Percentiles rank a stretch among this genome's conserved stretches.
Conservation (phyloP, 495 filamentous ascomycete genomes). For the Hypoxylon rickii region DNA sequence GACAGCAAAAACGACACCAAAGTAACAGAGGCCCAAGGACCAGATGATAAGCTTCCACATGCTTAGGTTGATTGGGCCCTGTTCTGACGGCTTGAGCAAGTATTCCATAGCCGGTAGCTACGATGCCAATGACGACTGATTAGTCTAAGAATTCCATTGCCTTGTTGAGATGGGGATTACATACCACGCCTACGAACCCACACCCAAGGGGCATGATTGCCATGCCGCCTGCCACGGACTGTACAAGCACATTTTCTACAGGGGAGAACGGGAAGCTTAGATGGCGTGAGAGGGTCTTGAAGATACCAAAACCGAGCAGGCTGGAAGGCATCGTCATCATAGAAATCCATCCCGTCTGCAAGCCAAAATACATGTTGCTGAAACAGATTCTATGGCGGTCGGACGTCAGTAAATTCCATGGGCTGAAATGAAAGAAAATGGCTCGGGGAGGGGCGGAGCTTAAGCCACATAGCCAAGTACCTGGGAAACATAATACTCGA, state of each 20-base stretch:
- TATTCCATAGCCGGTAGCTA: conserved; percentile 87
- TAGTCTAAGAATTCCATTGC: conserved; percentile 31
- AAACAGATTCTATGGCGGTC: conserved; percentile 25
- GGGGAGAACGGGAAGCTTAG: conserved; percentile 82
- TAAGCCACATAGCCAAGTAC: neutral
- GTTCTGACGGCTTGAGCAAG: conserved; percentile 73
- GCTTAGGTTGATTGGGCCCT: conserved; percentile 72
- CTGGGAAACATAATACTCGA: too few relatives aligned
- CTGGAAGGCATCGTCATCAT: conserved; percentile 82
- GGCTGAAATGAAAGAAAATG: too few relatives aligned
- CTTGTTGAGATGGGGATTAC: conserved; percentile 9
- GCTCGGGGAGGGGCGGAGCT: too few relatives aligned
- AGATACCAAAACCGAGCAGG: conserved; percentile 94
- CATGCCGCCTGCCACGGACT: conserved; percentile 92
- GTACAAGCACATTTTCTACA: conserved; percentile 96
- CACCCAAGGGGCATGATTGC: conserved; percentile 97
- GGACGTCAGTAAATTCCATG: too few relatives aligned
- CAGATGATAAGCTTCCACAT: conserved; percentile 82
- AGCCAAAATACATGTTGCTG: conserved; percentile 73
- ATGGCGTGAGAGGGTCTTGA: conserved; percentile 74
- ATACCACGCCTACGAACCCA: conserved; percentile 82
- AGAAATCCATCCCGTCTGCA: conserved; percentile 83
- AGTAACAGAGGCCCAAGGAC: conserved; percentile 90
- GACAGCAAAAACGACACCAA: conserved; percentile 95
- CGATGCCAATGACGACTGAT: neutral